Percentiles rank a stretch among this genome's conserved stretches.
Evolutionary conservation across 352 stramenopile genomes (phyloP).

Genomic region (Globisporangium lucens): DNA sequence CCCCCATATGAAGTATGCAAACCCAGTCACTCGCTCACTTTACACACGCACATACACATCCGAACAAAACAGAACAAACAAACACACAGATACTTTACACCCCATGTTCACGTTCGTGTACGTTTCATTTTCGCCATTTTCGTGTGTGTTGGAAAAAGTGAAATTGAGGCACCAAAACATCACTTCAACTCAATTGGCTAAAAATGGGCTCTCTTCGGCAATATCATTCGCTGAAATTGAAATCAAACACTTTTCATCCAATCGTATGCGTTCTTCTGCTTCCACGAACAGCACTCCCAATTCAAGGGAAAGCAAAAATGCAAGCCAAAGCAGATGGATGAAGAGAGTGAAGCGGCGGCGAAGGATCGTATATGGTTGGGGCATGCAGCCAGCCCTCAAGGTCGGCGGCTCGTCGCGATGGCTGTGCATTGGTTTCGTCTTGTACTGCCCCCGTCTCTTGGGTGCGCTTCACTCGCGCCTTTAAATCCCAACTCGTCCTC

Average conservation of each 20-base stretch:
- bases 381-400: background rate
- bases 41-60: background rate
- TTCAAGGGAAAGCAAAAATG: background rate
- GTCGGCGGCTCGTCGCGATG: background rate
- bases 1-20: background rate
- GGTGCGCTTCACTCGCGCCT: conserved; percentile 2
- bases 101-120: background rate
- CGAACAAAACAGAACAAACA: conserved; percentile 4
- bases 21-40: background rate
- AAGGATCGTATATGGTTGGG: background rate
- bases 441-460: background rate
- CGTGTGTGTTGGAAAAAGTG: background rate
- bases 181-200: background rate
- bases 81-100: conserved; percentile 2
- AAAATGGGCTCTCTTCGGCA: background rate
- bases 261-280: background rate
- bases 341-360: conserved; percentile 1
- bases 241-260: background rate
- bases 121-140: conserved; percentile 5
- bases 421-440: conserved; percentile 4
- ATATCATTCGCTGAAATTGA: background rate
- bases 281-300: background rate
- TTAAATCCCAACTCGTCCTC: conserved; percentile 7
- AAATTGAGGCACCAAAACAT: conserved; percentile 1
- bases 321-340: background rate